phyloP scores from a whole-genome alignment of 352 stramenopile species.

The Peronospora farinosa region DNA sequence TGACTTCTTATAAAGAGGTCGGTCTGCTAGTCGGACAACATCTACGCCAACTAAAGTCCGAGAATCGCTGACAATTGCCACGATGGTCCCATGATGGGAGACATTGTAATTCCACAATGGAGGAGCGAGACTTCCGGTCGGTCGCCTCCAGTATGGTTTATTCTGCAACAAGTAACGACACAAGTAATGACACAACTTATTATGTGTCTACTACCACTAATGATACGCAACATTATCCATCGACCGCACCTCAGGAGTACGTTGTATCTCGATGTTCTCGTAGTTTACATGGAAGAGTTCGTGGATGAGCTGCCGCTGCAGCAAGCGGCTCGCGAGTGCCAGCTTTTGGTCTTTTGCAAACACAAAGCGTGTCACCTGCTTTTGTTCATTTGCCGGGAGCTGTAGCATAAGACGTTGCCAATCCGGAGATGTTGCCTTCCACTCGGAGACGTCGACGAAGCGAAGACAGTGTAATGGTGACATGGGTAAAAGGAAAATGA shows the following conservation, averaged over 20 bases:
- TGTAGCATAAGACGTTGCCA: conserved; percentile 33
- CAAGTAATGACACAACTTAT: background rate
- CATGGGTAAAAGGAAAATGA: no score
- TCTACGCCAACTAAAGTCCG: no score
- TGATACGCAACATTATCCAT: no score
- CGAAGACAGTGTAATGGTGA: conserved; percentile 7
- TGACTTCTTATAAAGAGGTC: conserved; percentile 24
- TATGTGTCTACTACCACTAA: no score
- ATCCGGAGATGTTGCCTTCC: conserved; percentile 28
- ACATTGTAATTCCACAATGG: conserved; percentile 75
- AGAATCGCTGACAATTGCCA: conserved; percentile 50
- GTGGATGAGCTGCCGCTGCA: conserved; percentile 49
- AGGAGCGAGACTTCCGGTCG: conserved; percentile 1
- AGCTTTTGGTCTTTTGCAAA: conserved; percentile 66
- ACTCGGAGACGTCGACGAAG: conserved; percentile 42
- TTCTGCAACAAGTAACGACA: conserved; percentile 22
- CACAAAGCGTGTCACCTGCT: conserved; percentile 49
- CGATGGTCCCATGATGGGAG: conserved; percentile 64
- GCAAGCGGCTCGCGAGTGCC: conserved; percentile 54
- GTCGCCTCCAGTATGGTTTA: conserved; percentile 56
- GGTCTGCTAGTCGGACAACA: conserved; percentile 52
- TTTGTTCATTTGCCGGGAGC: conserved; percentile 37
- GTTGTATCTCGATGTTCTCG: conserved; percentile 38
- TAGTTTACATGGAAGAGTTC: conserved; percentile 32
- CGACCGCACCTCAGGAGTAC: conserved; percentile 46